These are phyloP conservation scores for Pseudogymnoascus sp. DNA, from an alignment of 2,329 filamentous ascomycete genomes.

Conservation along the genomic window DNA sequence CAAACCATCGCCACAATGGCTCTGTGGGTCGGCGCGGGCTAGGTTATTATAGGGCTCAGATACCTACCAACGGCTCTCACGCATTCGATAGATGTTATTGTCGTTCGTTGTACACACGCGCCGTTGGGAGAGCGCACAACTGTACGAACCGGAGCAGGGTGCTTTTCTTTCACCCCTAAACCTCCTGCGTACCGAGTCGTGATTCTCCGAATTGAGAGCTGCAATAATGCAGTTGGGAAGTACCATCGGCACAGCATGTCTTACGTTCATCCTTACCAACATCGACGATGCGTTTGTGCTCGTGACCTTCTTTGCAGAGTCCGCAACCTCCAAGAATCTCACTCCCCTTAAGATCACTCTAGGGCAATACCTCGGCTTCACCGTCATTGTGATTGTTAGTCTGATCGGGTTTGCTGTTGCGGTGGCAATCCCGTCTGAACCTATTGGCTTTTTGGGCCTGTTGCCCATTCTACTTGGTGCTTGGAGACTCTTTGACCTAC, in stretches of 20 bases:
- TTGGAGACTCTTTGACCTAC: constrained; percentile 21
- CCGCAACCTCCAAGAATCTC: constrained; percentile 36
- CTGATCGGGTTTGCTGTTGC: constrained; percentile 30
- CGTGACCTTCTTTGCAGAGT: constrained; percentile 31
- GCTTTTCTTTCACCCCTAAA: not conserved
- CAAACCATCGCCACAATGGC: not conserved
- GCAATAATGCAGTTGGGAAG: not conserved
- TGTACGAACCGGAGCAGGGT: not conserved
- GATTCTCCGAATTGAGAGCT: not conserved
- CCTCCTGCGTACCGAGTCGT: not conserved
- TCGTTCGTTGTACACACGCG: not conserved
- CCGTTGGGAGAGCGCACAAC: not conserved
- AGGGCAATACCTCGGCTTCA: constrained; percentile 35
- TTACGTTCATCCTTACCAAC: constrained; percentile 20
- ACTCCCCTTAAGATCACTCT: constrained; percentile 63
- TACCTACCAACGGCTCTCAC: constrained; percentile 16
- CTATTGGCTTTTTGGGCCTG: constrained; percentile 30
- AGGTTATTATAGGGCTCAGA: not conserved
- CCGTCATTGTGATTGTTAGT: constrained; percentile 28
- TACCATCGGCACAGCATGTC: not conserved
- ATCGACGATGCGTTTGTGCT: constrained; percentile 31
- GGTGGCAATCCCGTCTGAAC: constrained; percentile 27
- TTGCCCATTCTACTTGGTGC: constrained; percentile 28
- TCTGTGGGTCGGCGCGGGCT: not conserved
- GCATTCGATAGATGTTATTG: not conserved